Evolutionary conservation across 768 basidiomycete genomes (phyloP), one percentile per base, ranked within the genome.

Genomic region (Porpolomopsis calyptriformis): DNA sequence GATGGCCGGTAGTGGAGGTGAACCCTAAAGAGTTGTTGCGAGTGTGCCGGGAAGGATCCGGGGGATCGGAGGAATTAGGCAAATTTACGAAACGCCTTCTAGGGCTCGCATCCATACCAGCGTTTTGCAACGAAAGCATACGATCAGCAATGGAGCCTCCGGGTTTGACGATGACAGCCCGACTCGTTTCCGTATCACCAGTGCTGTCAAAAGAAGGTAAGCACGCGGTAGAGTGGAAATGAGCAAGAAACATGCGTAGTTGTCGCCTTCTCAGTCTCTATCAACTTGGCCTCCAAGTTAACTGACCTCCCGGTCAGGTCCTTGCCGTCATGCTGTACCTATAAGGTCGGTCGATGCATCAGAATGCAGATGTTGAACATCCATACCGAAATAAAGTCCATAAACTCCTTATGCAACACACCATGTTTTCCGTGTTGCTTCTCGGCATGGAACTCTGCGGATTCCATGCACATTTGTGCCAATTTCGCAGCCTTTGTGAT

Each of bases 141-240:
- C 91, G 76, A 65, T 90, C 89, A 20, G 84, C 83, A 48, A 94
- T 87, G 41, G 77, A 80, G 4, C 71, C 78, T n/a, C 78, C 81
- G 2, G 73, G 54, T 49, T 71, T 71, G 43, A 53, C 62, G 34
- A 68, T 65, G 12, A 70, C 60, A 29, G 64, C 71, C 48, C 20
- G 26, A 19, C 68, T 64, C n/a, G 46, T 37, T 31, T 57, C 45
- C n/a, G 44, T 36, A 40, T 51, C 46, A 33, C 41, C 49, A 41
- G 35, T 43, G 33, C 37, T 52, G 45, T 54, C 48, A 7, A 34
- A 49, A 23, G 9, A 16, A 16, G 18, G 33, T 34, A 39, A 27
- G 26, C 45, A 43, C 12, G 10, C 23, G 16, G 25, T 16, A 25
- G 16, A 49, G 14, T 44, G n/a, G 35, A 36, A 47, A 24, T 48